Base-by-base conservation (phyloP, 306 rosid species). In the Dalbergia cochinchinensis region DNA sequence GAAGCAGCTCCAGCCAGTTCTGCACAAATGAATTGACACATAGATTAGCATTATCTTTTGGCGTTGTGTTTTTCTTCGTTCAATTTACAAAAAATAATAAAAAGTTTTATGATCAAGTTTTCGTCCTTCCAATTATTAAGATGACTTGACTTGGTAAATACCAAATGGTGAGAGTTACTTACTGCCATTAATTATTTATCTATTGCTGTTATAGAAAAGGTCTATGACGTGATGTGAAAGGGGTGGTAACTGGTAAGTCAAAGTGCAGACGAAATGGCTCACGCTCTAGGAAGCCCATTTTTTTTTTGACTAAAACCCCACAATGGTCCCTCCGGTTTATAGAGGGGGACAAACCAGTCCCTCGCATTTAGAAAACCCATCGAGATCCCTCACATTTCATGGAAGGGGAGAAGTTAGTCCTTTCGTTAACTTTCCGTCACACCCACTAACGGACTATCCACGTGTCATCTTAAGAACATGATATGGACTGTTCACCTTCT, bases 1-100 rank as follows among this genome's bases (percentile, higher is more conserved):
- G 99, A 62, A 94, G 86, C 71, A 90, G 74, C 78, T 94, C 97
- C 88, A 87, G 87, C 97, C 97, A 94, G 82, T 86, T 89, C 99
- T 94, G 85, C 70, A 69, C 19, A 59, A 76, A 86, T 69, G 54
- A 26, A 44, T 51, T 68, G 47, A 42, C 68, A 33, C 41, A 55
- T 65, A 45, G 54, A 68, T 59, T 26, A 20, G 57, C 37, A 48
- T 37, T 37, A 37, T 45, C 51, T 15, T 19, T 67, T 58, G 65
- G 65, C 54, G 66, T 11, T 35, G 8, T 55, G 12, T 22, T 13
- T 60, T 11, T 37, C 20, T 71, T 18, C n/a, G n/a, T 54, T 3
- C 18, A 34, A 47, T 47, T 22, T 7, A 50, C 15, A 31, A 74
- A 54, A 34, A 37, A 5, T 7, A n/a, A 37, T 72, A 44, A 19